Percentiles rank a stretch among this genome's conserved stretches.
These are phyloP conservation scores for Ceratobasidium papillatum DNA, from an alignment of 1,284 basidiomycete genomes.

Conservation along the genomic window DNA sequence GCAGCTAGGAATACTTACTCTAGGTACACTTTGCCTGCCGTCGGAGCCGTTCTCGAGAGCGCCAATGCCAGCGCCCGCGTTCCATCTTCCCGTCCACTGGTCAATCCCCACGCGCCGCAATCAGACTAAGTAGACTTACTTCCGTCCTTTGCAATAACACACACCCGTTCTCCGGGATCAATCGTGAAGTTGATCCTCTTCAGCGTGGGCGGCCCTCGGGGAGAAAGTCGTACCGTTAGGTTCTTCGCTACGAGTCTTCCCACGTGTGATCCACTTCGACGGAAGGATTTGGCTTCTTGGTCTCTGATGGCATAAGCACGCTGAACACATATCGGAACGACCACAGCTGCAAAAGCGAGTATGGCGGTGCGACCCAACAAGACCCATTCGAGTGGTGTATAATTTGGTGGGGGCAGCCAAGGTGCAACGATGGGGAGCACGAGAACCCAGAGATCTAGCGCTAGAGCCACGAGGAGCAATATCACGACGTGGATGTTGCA, in stretches of 20 bases:
- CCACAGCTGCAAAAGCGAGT: constrained; percentile 4
- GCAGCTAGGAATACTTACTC: constrained; percentile 3
- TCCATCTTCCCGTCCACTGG: not conserved
- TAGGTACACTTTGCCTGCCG: constrained; percentile 9
- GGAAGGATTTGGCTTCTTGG: not conserved
- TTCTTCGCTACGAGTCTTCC: constrained; percentile 23
- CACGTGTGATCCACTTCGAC: not conserved
- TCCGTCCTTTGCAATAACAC: constrained; percentile 1
- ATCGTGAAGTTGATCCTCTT: not conserved
- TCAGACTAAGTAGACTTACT: not conserved
- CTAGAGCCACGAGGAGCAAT: constrained; percentile 1
- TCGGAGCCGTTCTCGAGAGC: constrained; percentile 4
- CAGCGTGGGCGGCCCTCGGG: not conserved
- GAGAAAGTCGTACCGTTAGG: constrained; percentile 1
- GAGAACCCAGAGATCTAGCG: not conserved
- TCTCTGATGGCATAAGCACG: not conserved
- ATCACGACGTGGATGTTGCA: constrained; percentile 16
- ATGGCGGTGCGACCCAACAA: not conserved
- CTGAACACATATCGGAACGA: not conserved
- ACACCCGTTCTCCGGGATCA: constrained; percentile 1
- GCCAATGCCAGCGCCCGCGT: constrained; percentile 10
- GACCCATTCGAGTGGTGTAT: not conserved
- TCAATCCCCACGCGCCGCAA: not conserved
- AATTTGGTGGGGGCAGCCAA: not conserved
- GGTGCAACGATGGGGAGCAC: not conserved